phyloP scores from a whole-genome alignment of 768 basidiomycete genomes.

The Chlorophyllum brunneum region DNA sequence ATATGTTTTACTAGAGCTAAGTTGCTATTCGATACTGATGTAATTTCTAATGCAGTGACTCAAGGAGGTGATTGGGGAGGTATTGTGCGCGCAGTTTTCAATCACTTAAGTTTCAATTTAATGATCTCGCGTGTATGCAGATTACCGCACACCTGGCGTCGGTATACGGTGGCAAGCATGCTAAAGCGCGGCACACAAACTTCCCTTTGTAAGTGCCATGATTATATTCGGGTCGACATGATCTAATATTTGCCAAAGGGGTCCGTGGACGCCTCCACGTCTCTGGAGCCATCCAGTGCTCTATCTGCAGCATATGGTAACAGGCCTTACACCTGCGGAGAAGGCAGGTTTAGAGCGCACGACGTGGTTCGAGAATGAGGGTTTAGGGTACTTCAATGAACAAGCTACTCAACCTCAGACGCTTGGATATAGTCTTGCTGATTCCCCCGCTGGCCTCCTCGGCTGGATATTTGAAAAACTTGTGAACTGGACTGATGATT shows the following conservation, averaged over 20 bases:
- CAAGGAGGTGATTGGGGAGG: constrained; percentile 25
- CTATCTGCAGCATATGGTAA: constrained; percentile 24
- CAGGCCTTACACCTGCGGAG: constrained; percentile 27
- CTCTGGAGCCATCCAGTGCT: constrained; percentile 21
- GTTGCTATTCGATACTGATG: too few species aligned
- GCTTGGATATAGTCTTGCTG: constrained; percentile 48
- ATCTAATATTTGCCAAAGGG: constrained; percentile 3
- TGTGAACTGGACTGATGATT: constrained; percentile 41
- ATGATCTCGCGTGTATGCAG: constrained; percentile 12
- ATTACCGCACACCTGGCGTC: constrained; percentile 26
- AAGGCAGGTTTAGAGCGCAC: constrained; percentile 28
- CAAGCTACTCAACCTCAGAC: constrained; percentile 51
- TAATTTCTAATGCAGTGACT: constrained; percentile 21
- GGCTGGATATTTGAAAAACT: constrained; percentile 53
- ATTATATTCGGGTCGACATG: background rate
- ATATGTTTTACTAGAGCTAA: background rate
- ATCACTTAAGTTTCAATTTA: background rate
- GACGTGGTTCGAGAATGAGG: constrained; percentile 23
- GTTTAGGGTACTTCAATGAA: constrained; percentile 33
- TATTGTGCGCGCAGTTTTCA: background rate
- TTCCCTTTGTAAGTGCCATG: constrained; percentile 31
- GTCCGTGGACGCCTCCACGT: constrained; percentile 18
- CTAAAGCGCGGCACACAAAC: constrained; percentile 53
- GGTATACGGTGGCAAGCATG: constrained; percentile 31
- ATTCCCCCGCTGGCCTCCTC: constrained; percentile 53